Evolutionary conservation across 352 stramenopile genomes (phyloP), one percentile per base, ranked within the genome.

Genomic region (Globisporangium yorkense): DNA sequence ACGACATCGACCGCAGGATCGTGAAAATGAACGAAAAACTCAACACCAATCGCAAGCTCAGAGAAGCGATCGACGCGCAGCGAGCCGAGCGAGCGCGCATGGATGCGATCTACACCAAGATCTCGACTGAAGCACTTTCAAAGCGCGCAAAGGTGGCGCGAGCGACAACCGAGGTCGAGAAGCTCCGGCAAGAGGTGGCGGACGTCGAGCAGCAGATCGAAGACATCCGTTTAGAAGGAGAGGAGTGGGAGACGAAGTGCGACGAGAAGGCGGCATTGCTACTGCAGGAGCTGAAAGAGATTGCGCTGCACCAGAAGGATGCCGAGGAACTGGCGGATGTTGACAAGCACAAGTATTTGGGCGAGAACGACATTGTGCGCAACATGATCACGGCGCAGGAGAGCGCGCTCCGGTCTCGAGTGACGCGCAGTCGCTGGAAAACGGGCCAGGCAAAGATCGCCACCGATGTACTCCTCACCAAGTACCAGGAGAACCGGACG

Each of bases 21-120:
- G 76, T 94, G 33, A 89, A 88, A 33, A 83, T 94, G 69, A 94
- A 94, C 54, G 84, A 92, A 47, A 83, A 80, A 16, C 75, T 94
- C 21, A 80, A 75, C 29, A 66, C 59, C 37, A 94, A 90, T 59
- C 75, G 82, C 15, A 75, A 77, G 24, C 60, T 94, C 35, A 70
- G 82, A 10, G 68, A 87, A 20, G 66, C 43, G 2, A 84, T 94
- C 49, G 84, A 92, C 44, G 72, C 74, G 1, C 80, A 92, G 43
- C 80, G 80, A 27, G 75, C 75, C 15, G 84, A 94, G 48, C 75
- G 84, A 2, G 75, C 72, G 7, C 78, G 77, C 1, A 89, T 91
- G 74, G 84, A 92, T 48, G 72, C 74, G 9, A 76, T 90, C 27
- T 94, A 77, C 65, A 80, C 84, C 16, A 90, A 89, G 54, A 89